Base-by-base conservation (phyloP, 768 basidiomycete species). In the Cyclocybe aegerita region DNA sequence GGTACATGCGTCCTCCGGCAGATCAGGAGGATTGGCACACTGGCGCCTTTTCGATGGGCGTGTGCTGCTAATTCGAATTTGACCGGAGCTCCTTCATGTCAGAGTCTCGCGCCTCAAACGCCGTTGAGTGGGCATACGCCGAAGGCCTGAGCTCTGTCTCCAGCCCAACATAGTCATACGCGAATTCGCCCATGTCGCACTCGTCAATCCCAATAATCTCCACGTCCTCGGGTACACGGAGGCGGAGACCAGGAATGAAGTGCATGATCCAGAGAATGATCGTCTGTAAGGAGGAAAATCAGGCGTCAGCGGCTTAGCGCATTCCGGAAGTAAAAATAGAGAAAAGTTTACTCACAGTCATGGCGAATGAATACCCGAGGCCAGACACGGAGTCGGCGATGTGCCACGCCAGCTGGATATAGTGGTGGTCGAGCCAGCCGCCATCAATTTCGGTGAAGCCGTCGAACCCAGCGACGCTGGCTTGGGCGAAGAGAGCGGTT, bases 171-270 rank as follows among this genome's bases (percentile, higher is more conserved):
- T 90, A 93, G 68, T 93, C 90, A 62, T 91, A 92, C 2, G 89
- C 86, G 54, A 82, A 93, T 70, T 95, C 93, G 56, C 92, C 93
- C 79, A 93, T 85, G 73, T 94, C 87, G 2, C 82, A 76, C 58
- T 93, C 89, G 70, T 98, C 95, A 58, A 97, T 84, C 48, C 95
- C 94, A 42, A 95, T 69, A 31, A 86, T 80, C 70, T 90, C 86
- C 9, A 61, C 70, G 52, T 82, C 79, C 49, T 81, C 80, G 31
- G 71, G 57, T 46, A 74, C 75, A 48, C 87, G 82, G 59, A 94
- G 76, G 40, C 84, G 75, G 47, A 88, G 73, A 48, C 81, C 82
- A 4, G 89, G 89, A 57, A 89, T 81, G 62, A 68, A 81, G 71
- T 91, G 87, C 86, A 93, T 88, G 53, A 78, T 68, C 85, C 86